Base-by-base conservation (phyloP, 768 basidiomycete species). In the Kwoniella bestiolae region DNA sequence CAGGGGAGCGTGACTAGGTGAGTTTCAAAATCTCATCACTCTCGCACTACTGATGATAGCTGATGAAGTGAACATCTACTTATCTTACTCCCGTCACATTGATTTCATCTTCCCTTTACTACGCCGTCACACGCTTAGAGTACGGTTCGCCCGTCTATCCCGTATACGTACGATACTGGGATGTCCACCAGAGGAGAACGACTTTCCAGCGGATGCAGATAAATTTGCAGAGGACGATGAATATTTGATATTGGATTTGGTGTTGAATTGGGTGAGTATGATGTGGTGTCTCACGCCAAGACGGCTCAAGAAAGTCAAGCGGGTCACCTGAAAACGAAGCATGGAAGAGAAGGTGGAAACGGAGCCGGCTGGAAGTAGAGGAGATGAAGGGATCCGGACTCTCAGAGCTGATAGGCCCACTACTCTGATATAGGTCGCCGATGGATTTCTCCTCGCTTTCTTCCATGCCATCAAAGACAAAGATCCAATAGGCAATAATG, bases 1-100 rank as follows among this genome's bases (percentile, higher is more conserved):
- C 79, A 79, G 61, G 80, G 80, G 7, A 82, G 79, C 56, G 79
- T 80, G 5, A 80, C 80, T 1, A 72, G 79, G 80, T 79, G 49
- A 44, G 79, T 53, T n/a, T n/a, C n/a, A n/a, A n/a, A n/a, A n/a
- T n/a, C n/a, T n/a, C n/a, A n/a, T n/a, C n/a, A n/a, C n/a, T n/a
- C n/a, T n/a, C n/a, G n/a, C n/a, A n/a, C n/a, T n/a, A n/a, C n/a
- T n/a, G n/a, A n/a, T n/a, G n/a, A n/a, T n/a, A n/a, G n/a, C n/a
- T n/a, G n/a, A n/a, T n/a, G n/a, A n/a, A n/a, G n/a, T n/a, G n/a
- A n/a, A n/a, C n/a, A 44, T 44, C 3, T 52, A n/a, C 55, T 45
- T 12, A 32, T 53, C 11, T 21, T 18, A 49, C 21, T 53, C 34
- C 21, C 12, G 25, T 18, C 18, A 5, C 14, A 41, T 32, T 38